A percentile compares a stretch with the other conserved stretches of the same genome.
Evolutionary conservation across 805 yeast genomes (phyloP).

Genomic region (Saccharomycopsis malanga): DNA sequence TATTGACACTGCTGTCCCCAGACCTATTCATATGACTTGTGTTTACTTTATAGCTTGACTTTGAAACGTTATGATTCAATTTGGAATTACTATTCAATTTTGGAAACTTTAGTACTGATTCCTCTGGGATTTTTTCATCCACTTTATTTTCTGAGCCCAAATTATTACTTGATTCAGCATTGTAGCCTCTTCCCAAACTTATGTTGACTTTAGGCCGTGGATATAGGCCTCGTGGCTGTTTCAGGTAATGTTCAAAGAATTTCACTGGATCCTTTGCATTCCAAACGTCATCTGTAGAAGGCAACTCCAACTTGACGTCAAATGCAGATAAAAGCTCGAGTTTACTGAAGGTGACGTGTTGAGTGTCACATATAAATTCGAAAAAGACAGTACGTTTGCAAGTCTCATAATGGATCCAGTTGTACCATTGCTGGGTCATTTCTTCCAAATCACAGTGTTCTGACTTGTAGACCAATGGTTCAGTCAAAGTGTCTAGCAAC

Average conservation of each 20-base stretch:
- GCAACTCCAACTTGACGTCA: constrained; percentile 39
- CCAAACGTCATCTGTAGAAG: constrained; percentile 42
- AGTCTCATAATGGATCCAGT: constrained; percentile 42
- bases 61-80: not conserved
- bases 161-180: not conserved
- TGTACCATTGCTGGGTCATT: constrained; percentile 30
- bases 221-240: constrained; percentile 27
- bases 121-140: not conserved
- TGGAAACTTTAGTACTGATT: not conserved
- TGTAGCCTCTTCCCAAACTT: constrained; percentile 6
- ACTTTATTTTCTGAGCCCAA: not conserved
- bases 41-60: too few relatives aligned
- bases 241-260: constrained; percentile 26
- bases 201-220: constrained; percentile 6
- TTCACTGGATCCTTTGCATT: constrained; percentile 26
- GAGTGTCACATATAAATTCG: constrained; percentile 37
- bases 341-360: constrained; percentile 26
- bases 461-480: constrained; percentile 8
- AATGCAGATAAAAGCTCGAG: constrained; percentile 33
- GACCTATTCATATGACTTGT: not conserved
- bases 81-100: not conserved
- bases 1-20: not conserved
- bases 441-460: constrained; percentile 3
- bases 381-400: constrained; percentile 37
- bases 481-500: constrained; percentile 10